phyloP scores from a whole-genome alignment of 192 early-diverging fungal species.

The Coemansia sp. region DNA sequence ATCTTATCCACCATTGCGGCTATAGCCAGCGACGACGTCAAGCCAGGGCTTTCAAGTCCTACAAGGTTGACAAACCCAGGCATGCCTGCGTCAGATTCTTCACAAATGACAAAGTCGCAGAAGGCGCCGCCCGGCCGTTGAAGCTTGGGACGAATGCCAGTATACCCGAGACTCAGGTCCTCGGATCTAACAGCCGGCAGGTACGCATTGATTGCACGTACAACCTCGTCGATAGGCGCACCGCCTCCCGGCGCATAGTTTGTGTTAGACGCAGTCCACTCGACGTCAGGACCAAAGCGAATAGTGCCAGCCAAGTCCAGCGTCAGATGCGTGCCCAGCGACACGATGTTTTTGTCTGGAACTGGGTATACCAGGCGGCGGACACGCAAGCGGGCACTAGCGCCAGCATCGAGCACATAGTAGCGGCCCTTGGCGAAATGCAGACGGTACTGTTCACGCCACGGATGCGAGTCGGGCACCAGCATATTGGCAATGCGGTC shows the following conservation, averaged over 20 bases:
- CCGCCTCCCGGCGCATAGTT: conserved; percentile 63
- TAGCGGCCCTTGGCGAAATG: conserved; percentile 82
- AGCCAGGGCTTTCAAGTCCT: conserved; percentile 85
- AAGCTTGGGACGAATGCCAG: conserved; percentile 86
- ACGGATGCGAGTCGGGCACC: conserved; percentile 20
- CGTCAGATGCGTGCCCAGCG: conserved; percentile 78
- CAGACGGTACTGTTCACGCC: conserved; percentile 56
- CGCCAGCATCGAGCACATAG: conserved; percentile 58
- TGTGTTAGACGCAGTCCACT: conserved; percentile 58
- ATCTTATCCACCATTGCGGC: conserved; percentile 47
- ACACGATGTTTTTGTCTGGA: conserved; percentile 66
- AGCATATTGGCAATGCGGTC: conserved; percentile 63
- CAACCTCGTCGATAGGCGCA: conserved; percentile 24
- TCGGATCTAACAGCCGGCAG: conserved; percentile 59
- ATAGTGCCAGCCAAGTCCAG: conserved; percentile 74
- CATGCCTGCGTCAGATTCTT: conserved; percentile 55
- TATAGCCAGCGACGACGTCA: conserved; percentile 81
- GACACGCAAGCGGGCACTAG: conserved; percentile 31
- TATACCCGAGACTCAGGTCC: conserved; percentile 69
- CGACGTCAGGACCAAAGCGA: conserved; percentile 79
- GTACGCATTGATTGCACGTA: conserved; percentile 62
- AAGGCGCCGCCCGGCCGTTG: conserved; percentile 68
- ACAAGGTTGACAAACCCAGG: conserved; percentile 71
- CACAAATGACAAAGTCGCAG: conserved; percentile 74
- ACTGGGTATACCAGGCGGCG: conserved; percentile 77